Conservation (phyloP, 2,329 filamentous ascomycete species). For the Clarireedia homoeocarpa region DNA sequence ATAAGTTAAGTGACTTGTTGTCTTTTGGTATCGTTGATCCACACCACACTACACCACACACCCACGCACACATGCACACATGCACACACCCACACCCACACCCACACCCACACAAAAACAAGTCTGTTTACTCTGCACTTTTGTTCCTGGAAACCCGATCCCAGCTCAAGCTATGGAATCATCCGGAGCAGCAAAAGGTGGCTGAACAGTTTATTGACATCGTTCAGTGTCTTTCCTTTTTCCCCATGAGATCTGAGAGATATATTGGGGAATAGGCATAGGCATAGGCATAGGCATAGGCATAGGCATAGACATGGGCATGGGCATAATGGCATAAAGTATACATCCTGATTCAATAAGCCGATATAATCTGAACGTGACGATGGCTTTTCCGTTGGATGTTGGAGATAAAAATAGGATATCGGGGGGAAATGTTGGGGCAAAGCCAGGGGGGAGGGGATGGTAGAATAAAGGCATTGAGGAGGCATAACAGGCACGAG, state of each 20-base stretch:
- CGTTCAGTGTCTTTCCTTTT: background rate
- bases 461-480: background rate
- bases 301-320: background rate
- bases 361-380: background rate
- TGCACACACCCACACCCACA: background rate
- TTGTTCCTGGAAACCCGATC: background rate
- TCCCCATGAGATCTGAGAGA: background rate
- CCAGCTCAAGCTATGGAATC: background rate
- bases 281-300: background rate
- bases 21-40: background rate
- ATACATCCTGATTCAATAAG: background rate
- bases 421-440: background rate
- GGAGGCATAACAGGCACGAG: background rate
- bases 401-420: background rate
- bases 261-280: background rate
- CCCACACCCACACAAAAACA: background rate
- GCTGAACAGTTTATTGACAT: background rate
- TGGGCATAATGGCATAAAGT: background rate
- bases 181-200: background rate
- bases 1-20: background rate
- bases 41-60: background rate
- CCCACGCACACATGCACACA: background rate
- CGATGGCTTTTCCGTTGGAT: background rate
- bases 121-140: background rate
- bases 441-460: no score